Base-by-base conservation (phyloP, 192 early-diverging fungal genomes). In the Linnemannia exigua region DNA sequence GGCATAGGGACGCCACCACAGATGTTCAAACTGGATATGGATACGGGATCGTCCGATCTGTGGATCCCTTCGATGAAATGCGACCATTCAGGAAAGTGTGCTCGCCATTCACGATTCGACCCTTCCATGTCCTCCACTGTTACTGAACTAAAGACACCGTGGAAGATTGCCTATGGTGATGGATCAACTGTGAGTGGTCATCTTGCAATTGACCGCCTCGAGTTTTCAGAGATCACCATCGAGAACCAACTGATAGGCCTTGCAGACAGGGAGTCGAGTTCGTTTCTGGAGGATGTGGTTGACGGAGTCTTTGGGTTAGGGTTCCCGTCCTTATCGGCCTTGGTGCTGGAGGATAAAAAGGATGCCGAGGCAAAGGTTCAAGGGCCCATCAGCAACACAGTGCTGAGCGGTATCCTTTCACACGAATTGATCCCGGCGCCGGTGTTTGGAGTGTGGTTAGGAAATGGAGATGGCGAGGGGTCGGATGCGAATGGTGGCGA, bases 231-330 rank as follows among this genome's bases (percentile, higher is more conserved):
- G 41, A 75, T 93, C 61, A 87, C 79, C 3, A 88, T 91, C 37
- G 82, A 89, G 6, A 92, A 92, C 70, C 92, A 94, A 67, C 82
- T 91, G 0, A 89, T 95, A 81, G 94, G 94, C 1, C 54, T 95
- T 41, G 93, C 92, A 0, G 91, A 87, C 36, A 81, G 87, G 37
- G 92, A 92, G 58, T 94, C 94, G 1, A 79, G 72, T 16, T 85
- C 88, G 11, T 93, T 94, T 70, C 58, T 87, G n/a, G 88, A 92
- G n/a, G 87, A 91, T 69, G 91, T 90, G 4, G 87, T 94, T 4
- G 94, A 95, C 69, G 94, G 94, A 5, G 89, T 94, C 38, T 89
- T 95, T 74, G 94, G 94, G n/a, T 86, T 95, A 2, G 92, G 91
- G 1, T 93, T 92, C 79, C 89, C 92, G 0, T 19, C 73, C 0